phyloP scores from a whole-genome alignment of 768 basidiomycete genomes.

The Mycena pura region DNA sequence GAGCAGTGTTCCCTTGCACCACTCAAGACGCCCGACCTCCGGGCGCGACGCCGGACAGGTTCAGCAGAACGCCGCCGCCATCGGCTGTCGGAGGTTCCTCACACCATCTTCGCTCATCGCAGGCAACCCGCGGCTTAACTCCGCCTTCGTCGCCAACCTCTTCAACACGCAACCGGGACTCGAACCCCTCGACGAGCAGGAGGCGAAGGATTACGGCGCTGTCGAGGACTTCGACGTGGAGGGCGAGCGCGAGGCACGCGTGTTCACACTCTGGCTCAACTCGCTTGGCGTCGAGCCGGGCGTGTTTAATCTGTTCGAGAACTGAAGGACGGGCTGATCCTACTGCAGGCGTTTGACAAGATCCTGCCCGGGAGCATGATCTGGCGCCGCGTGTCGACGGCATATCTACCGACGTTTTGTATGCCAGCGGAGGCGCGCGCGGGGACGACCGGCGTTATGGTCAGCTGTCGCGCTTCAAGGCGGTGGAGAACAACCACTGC shows the following conservation, averaged over 20 bases:
- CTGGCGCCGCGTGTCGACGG: slow-evolving; percentile 94
- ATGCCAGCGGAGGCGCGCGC: slow-evolving; percentile 44
- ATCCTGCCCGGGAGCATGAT: slow-evolving; percentile 90
- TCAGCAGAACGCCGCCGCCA: slow-evolving; percentile 90
- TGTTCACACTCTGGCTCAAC: slow-evolving; percentile 98
- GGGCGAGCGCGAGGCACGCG: slow-evolving; percentile 96
- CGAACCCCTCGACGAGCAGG: slow-evolving; percentile 91
- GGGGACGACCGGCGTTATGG: slow-evolving; percentile 71
- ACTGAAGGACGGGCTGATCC: slow-evolving; percentile 91
- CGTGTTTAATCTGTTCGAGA: slow-evolving; percentile 96
- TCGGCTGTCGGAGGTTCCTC: slow-evolving; percentile 95
- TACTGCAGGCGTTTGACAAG: slow-evolving; percentile 97
- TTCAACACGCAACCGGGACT: slow-evolving; percentile 98
- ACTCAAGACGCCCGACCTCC: slow-evolving; percentile 83
- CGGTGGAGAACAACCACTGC: slow-evolving; percentile 98
- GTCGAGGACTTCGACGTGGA: slow-evolving; percentile 99
- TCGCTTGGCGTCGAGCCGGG: slow-evolving; percentile 95
- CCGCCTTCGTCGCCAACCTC: slow-evolving; percentile 97
- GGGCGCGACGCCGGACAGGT: slow-evolving; percentile 92
- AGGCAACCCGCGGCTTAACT: slow-evolving; percentile 96
- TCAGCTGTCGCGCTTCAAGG: slow-evolving; percentile 92
- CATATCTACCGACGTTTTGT: slow-evolving; percentile 42
- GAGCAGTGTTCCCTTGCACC: slow-evolving; percentile 91
- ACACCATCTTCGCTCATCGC: slow-evolving; percentile 89
- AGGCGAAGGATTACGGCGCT: slow-evolving; percentile 86